These are phyloP conservation scores for Leccinum uliginosum DNA, from an alignment of 768 basidiomycete species.

Conservation along the genomic window DNA sequence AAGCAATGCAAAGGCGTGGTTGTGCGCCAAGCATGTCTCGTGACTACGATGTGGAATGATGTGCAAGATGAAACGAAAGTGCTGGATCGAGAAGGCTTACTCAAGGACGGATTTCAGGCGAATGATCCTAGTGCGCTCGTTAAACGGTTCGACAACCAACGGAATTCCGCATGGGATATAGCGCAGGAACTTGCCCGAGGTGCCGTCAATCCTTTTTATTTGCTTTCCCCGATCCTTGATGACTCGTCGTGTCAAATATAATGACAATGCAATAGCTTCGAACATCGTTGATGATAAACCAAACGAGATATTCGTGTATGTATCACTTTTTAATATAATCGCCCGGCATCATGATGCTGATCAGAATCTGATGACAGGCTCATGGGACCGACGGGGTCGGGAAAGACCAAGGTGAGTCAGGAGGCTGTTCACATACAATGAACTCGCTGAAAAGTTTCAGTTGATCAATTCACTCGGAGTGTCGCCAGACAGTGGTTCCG, in stretches of 20 bases:
- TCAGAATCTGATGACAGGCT: background rate
- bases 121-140: background rate
- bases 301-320: constrained; percentile 1
- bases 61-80: background rate
- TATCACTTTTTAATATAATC: background rate
- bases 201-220: background rate
- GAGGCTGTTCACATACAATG: no score
- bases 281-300: background rate
- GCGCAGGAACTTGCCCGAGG: background rate
- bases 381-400: constrained; percentile 1
- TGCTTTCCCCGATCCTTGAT: background rate
- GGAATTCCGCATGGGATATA: background rate
- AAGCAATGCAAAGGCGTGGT: background rate
- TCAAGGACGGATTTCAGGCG: constrained; percentile 1
- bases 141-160: constrained; percentile 3
- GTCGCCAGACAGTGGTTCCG: background rate
- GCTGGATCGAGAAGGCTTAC: background rate
- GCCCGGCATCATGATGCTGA: background rate
- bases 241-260: background rate
- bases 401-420: constrained; percentile 4
- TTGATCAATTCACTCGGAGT: constrained; percentile 1
- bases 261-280: no score
- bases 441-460: background rate
- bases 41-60: constrained; percentile 11
- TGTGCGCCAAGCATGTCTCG: constrained; percentile 2